These are phyloP conservation scores for Lathyrus oleraceus DNA, from an alignment of 306 rosid species.

Conservation along the genomic window DNA sequence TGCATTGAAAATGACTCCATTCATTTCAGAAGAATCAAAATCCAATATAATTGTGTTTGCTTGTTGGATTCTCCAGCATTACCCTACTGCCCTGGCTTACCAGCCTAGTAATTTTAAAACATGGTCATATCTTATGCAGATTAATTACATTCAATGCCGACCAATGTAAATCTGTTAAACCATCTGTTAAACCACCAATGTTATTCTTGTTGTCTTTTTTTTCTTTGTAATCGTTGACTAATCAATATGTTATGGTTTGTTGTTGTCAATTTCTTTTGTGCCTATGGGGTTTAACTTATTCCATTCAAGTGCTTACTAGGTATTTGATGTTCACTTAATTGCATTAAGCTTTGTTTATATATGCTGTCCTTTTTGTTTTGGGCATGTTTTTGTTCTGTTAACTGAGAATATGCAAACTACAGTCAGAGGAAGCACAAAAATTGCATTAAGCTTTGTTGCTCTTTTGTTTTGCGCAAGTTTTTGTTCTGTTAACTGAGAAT, in stretches of 20 bases:
- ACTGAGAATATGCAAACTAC: conserved; percentile 36
- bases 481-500: conserved; percentile 25
- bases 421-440: conserved; percentile 86
- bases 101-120: neutral
- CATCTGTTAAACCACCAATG: neutral
- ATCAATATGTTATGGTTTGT: conserved; percentile 8
- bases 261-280: neutral
- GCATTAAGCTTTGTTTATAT: conserved; percentile 1
- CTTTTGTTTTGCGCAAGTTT: neutral
- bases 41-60: neutral
- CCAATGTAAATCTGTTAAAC: neutral
- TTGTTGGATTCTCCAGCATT: conserved; percentile 16
- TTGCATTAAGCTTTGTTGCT: no score
- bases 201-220: neutral
- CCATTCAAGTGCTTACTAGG: neutral
- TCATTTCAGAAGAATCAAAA: conserved; percentile 4
- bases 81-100: neutral
- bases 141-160: conserved; percentile 5
- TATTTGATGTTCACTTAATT: neutral
- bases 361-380: neutral
- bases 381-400: conserved; percentile 4
- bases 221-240: neutral
- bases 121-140: neutral
- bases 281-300: neutral
- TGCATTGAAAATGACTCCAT: neutral